These are phyloP conservation scores for Rhytidhysteron rufulum DNA, from an alignment of 2,329 filamentous ascomycete genomes.

Conservation along the genomic window DNA sequence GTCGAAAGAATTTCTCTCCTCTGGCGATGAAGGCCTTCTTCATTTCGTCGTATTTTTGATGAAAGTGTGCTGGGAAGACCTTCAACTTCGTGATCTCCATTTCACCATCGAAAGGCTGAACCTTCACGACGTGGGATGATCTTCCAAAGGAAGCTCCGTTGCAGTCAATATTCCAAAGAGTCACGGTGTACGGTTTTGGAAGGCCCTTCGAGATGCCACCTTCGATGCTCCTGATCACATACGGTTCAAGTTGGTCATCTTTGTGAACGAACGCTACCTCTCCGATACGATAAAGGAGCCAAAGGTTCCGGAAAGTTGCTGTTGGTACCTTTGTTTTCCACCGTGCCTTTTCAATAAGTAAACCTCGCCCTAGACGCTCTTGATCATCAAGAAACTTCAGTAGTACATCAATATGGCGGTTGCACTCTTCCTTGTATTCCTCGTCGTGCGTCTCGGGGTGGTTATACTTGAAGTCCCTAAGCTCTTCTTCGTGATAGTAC, in stretches of 20 bases:
- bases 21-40: too few species aligned
- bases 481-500: too few species aligned
- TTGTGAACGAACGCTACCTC: constrained; percentile 8
- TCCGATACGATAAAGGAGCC: constrained; percentile 7
- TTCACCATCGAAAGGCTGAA: constrained; percentile 8
- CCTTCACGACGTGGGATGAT: background rate
- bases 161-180: constrained; percentile 8
- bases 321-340: constrained; percentile 5
- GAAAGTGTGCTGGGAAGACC: constrained; percentile 5
- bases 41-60: constrained; percentile 3
- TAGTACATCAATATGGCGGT: constrained; percentile 9
- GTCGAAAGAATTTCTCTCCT: constrained; percentile 1
- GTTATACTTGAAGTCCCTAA: too few species aligned
- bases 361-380: constrained; percentile 1
- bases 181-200: background rate
- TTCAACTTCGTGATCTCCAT: constrained; percentile 6
- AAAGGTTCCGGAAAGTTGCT: constrained; percentile 6
- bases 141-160: constrained; percentile 6
- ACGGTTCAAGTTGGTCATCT: constrained; percentile 6
- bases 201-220: background rate
- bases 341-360: background rate
- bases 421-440: constrained; percentile 8
- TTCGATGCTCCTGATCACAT: constrained; percentile 7
- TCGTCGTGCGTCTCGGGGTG: too few species aligned
- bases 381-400: constrained; percentile 8